Evolutionary conservation across 1,284 basidiomycete genomes (phyloP), one percentile per base, ranked within the genome.

Genomic region (Malassezia globosa): DNA sequence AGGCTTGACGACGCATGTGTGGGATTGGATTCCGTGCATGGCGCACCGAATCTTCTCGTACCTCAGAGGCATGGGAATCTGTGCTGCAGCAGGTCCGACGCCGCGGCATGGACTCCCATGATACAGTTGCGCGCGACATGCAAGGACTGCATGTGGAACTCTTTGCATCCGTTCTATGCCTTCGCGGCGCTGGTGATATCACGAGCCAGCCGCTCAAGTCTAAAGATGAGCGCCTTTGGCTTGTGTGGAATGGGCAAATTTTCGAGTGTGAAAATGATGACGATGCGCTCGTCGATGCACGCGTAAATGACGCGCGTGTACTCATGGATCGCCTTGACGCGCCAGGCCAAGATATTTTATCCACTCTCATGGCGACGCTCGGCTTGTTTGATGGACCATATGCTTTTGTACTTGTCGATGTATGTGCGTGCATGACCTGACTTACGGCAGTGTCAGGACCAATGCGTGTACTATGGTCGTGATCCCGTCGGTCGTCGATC

Each of bases 401-500:
- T 35, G 66, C 66, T 1, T 62, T 64, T 26, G 56, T 61, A 1
- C 51, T 70, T 10, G 22, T 67, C 16, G 67, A 70, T 33, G 51
- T 56, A 39, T 40, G 59, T 48, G 7, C 38, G 45, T 24, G 19
- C n/a, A n/a, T n/a, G n/a, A n/a, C n/a, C 10, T 29, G 31, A 51
- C 42, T 33, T 41, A 37, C 38, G n/a, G 31, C 22, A 24, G 19
- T 4, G 14, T 1, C 39, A 11, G 14, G 37, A 16, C 33, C 44
- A 55, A 5, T 76, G 73, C 27, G 59, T 95, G 3, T 83, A 81
- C 72, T 90, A 85, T 66, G 85, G 79, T 5, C 78, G 90, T 38
- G 92, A 97, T 71, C 86, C 87, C 1, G 78, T 96, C 1, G 90
- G 92, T 1, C 79, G 94, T 23, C 79, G 94, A 35, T 96, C 90